A percentile compares a stretch with the other conserved stretches of the same genome.
Evolutionary conservation across 2,329 filamentous ascomycete species (phyloP).

Genomic region (Epichloe gansuensis): DNA sequence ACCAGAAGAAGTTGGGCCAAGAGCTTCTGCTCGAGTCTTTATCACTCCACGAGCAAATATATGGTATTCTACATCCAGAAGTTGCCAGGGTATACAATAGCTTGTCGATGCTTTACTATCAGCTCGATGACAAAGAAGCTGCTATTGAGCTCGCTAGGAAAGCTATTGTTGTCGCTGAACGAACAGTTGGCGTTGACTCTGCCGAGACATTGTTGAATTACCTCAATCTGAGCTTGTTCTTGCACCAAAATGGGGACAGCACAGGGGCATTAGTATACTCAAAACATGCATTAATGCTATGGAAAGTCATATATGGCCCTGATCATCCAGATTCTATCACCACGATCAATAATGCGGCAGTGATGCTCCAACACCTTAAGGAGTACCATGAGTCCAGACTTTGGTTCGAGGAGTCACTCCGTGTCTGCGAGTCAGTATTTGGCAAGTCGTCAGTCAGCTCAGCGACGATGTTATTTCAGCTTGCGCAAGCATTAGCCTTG

Average conservation of each 20-base stretch:
- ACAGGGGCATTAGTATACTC: constrained; percentile 77
- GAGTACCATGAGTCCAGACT: constrained; percentile 86
- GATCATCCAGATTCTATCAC: constrained; percentile 97
- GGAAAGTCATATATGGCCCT: constrained; percentile 91
- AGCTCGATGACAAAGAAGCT: constrained; percentile 93
- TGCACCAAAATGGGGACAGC: constrained; percentile 86
- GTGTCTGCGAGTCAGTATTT: constrained; percentile 79
- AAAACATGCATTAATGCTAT: constrained; percentile 83
- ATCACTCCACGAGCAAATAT: constrained; percentile 95
- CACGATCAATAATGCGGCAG: constrained; percentile 94
- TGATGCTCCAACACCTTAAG: constrained; percentile 95
- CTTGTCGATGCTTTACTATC: constrained; percentile 90
- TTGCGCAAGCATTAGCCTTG: constrained; percentile 88
- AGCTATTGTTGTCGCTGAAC: constrained; percentile 89
- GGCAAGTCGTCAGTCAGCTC: constrained; percentile 85
- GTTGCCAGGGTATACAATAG: constrained; percentile 92
- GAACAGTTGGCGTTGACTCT: constrained; percentile 86
- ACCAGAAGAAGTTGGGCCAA: constrained; percentile 90
- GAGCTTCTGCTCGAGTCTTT: constrained; percentile 92
- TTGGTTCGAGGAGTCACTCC: constrained; percentile 91
- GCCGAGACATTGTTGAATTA: constrained; percentile 91
- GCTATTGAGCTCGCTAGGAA: constrained; percentile 93
- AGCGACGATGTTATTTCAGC: constrained; percentile 90
- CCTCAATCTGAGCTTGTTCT: constrained; percentile 86
- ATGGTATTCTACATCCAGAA: constrained; percentile 92